Base-by-base conservation (phyloP, 805 yeast genomes). In the Limtongia smithiae region DNA sequence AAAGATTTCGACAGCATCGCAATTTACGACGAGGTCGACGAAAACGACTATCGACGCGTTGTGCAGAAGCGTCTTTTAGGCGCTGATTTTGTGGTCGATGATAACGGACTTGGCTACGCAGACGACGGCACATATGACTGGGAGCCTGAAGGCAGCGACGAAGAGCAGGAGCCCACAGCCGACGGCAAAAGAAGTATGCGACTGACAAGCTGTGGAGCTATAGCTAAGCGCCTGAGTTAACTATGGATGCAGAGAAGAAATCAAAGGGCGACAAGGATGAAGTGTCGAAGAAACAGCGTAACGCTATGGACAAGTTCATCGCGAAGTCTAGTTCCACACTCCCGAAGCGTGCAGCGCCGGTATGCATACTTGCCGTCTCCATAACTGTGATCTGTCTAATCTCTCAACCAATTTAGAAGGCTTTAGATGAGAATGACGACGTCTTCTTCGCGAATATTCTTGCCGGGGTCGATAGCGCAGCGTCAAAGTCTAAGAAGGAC, bases 31-130 rank as follows among this genome's bases (percentile, higher is more conserved):
- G 90, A 87, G 62, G 83, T 89, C 4, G 95, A 85, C 62, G 96
- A 89, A 61, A 81, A 76, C 27, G 80, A 82, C 32, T 91, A 80
- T 67, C 74, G 91, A 58, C 77, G 77, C 59, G 85, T 80, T 63
- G 86, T 85, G 65, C 79, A 94, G 60, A 80, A 84, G 50, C 86
- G 89, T 50, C 72, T 93, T 41, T 74, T 88, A 66, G 82, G 85
- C 54, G 96, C 91, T 62, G 96, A 91, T 65, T 91, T 91, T 64
- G 93, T 91, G 32, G 95, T 88, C 2, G 96, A 89, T 65, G 97
- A 91, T 65, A 81, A 85, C 58, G 96, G 96, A 27, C 84, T 83
- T 57, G 97, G 97, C 0, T 91, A 91, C 62, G 90, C 88, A 1
- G 97, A 93, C 60, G 85, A 85, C 37, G 98, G 98, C 50, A 85